Base-by-base conservation (phyloP, 2,329 filamentous ascomycete genomes). In the Tricladium varicosporioides region DNA sequence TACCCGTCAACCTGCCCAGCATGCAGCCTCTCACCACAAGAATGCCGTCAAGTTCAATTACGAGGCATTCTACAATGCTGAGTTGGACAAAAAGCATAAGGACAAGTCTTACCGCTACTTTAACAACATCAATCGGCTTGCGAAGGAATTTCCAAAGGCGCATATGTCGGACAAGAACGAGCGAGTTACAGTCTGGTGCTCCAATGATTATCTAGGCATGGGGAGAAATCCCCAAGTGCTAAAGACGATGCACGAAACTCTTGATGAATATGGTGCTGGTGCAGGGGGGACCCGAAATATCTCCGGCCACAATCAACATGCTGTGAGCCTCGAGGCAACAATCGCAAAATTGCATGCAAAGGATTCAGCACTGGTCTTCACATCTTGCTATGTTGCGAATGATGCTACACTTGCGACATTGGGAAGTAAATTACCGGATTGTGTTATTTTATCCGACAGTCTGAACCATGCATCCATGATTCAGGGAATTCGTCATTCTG, bases 51-150 rank as follows among this genome's bases (percentile, higher is more conserved):
- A 86, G 69, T 99, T 97, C 75, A 83, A 97, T 74, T 99, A 99
- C 70, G 86, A 96, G 69, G 83, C 74, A 48, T 99, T 97, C 75
- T 99, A 97, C 77, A 78, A 87, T 63, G 78, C 78, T 60, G 93
- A 99, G 74, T 77, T 99, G 65, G 91, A 97, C 68, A 97, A 97
- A 84, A 99, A 99, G 80, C 94, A 96, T 82, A 92, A 96, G 81
- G 94, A 99, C 82, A 97, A 97, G 79, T 97, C 92, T 52, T 99
- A 99, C 79, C 91, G 94, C 71, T 97, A 97, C 80, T 99, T 99
- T 81, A 99, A 99, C 82, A 99, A 99, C 80, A 99, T 99, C 85
- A 99, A 99, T 72, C 92, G 94, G 36, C 82, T 99, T 60, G 94
- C 94, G 64, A 91, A 94, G 77, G 91, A 97, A 63, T 99, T 99